Evolutionary conservation across 257 asterid genomes (phyloP).

Genomic region (Salvia rosmarinus): DNA sequence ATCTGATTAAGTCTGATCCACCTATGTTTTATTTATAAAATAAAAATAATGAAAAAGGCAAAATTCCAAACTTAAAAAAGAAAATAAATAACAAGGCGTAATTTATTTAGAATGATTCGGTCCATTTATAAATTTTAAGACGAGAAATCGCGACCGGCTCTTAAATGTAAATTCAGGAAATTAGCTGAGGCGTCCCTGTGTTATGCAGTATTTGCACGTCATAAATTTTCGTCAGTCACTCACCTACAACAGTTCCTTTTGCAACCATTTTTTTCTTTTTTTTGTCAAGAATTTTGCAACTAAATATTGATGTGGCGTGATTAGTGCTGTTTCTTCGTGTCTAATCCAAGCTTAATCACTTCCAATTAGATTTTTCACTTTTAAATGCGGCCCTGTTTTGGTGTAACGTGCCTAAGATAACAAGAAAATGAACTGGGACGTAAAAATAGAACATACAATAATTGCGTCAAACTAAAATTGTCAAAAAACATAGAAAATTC

Average conservation of each 20-base stretch:
- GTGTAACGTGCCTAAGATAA: constrained; percentile 19
- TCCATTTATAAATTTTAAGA: neutral
- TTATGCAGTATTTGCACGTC: constrained; percentile 22
- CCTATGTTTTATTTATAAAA: too few species aligned
- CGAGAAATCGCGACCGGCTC: neutral
- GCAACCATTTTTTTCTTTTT: neutral
- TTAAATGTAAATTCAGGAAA: constrained; percentile 20
- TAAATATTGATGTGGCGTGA: constrained; percentile 25
- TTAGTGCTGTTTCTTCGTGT: constrained; percentile 26
- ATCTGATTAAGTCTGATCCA: too few species aligned
- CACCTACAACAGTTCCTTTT: neutral
- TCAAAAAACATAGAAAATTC: neutral
- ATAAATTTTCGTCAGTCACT: neutral
- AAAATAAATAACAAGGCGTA: neutral
- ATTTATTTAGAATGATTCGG: neutral
- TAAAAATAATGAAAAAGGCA: too few species aligned
- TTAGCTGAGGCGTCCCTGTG: constrained; percentile 8
- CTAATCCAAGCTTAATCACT: constrained; percentile 26
- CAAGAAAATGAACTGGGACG: neutral
- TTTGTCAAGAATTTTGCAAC: neutral
- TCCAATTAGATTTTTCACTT: neutral
- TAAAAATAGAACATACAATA: neutral
- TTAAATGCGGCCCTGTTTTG: neutral
- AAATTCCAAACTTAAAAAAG: neutral
- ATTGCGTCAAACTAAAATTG: neutral